Evolutionary conservation across 1,284 basidiomycete genomes (phyloP), one percentile per base, ranked within the genome.

Genomic region (Porogramme epimiltina): DNA sequence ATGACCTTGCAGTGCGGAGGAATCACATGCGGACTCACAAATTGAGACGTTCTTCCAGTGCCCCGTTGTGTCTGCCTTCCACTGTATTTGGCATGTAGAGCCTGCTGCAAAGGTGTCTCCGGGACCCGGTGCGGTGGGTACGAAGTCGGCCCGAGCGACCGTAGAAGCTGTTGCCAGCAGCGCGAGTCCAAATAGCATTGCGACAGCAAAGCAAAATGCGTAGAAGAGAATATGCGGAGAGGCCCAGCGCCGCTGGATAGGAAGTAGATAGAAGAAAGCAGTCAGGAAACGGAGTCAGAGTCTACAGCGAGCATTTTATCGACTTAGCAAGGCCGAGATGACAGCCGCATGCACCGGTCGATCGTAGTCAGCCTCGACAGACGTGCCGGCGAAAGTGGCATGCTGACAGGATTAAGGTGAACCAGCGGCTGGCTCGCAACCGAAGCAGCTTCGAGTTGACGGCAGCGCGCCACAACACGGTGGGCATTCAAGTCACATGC

Each of bases 1-100:
- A 8, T 31, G 28, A 31, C 15, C 9, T 31, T 3, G 23, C 3
- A 34, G 11, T 13, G 1, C 4, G 13, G 5, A 22, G 15, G 24
- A 19, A 25, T 13, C 3, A 26, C 5, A 24, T 4, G 18, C 9
- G n/a, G 2, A 55, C 70, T 23, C 45, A 74, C 74, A 62, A 25
- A 75, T 74, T 3, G 72, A 63, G 19, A 73, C 55, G 45, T 74
- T 73, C 19, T 49, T 71, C 73, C 73, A 75, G 13, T 55, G 52
- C 15, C 66, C 68, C 20, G 54, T 63, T 6, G 56, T 48, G 54
- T 73, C 70, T 1, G 60, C 45, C 19, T 51, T 38, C 71, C 71
- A 73, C 19, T 62, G 37, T 25, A 71, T 63, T 8, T 59, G 64
- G 47, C 70, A 73, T 23, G 62, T 37, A 15, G 61, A 62, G 20